Evolutionary conservation across 768 basidiomycete genomes (phyloP).

Genomic region (Bullera alba): DNA sequence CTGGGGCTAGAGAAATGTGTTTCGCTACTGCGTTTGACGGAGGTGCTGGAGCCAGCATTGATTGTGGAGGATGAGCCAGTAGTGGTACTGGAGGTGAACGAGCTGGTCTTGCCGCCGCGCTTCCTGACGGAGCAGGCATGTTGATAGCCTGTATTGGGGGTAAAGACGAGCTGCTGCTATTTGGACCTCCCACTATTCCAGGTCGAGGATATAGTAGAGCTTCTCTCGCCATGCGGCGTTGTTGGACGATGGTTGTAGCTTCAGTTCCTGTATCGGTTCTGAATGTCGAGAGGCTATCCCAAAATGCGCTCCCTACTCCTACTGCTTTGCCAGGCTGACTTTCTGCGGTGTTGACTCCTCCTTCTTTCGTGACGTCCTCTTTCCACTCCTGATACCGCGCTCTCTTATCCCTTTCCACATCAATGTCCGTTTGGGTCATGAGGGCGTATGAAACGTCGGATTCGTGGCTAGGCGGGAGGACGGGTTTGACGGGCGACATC

Average conservation of each 20-base stretch:
- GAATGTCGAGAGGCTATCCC: neutral
- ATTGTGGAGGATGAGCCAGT: neutral
- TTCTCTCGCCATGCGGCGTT: neutral
- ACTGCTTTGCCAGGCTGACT: neutral
- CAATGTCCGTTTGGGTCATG: neutral
- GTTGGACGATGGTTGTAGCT: neutral
- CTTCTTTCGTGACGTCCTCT: neutral
- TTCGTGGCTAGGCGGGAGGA: neutral
- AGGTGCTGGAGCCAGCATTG: neutral
- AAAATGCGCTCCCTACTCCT: neutral
- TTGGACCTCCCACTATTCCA: neutral
- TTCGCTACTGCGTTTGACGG: constrained; percentile 2
- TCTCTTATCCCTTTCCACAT: neutral
- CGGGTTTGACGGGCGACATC: neutral
- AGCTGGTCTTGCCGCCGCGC: neutral
- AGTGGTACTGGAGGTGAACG: constrained; percentile 11
- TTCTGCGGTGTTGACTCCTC: neutral
- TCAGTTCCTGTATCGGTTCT: neutral
- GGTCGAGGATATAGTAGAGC: neutral
- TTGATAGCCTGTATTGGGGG: neutral
- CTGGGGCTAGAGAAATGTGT: neutral
- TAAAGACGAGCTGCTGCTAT: neutral
- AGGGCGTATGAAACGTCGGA: neutral
- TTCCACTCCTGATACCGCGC: constrained; percentile 1
- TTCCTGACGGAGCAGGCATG: neutral